Percentiles rank a stretch among this genome's conserved stretches.
Conservation (phyloP, 768 basidiomycete species). For the Psilocybe cubensis region DNA sequence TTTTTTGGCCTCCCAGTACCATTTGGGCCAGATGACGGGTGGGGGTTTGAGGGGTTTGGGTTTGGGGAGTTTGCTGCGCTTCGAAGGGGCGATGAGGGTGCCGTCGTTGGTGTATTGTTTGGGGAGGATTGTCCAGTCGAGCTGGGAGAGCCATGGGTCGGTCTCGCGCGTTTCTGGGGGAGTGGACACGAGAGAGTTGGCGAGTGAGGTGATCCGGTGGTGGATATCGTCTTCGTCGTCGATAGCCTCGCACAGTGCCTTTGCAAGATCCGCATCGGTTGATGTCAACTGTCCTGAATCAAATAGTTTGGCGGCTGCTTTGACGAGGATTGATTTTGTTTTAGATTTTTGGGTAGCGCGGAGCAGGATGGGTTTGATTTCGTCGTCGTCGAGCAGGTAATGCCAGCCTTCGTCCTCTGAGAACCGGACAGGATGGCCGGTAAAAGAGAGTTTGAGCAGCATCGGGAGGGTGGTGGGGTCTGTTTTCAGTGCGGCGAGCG, state of each 20-base stretch:
- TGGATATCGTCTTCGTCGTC: slow-evolving; percentile 40
- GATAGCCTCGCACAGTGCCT: slow-evolving; percentile 46
- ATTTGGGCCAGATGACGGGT: slow-evolving; percentile 85
- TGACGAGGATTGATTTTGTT: slow-evolving; percentile 45
- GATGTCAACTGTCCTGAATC: slow-evolving; percentile 44
- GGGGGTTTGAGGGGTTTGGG: slow-evolving; percentile 43
- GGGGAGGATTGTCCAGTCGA: slow-evolving; percentile 63
- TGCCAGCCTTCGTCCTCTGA: slow-evolving; percentile 70
- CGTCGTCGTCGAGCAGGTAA: slow-evolving; percentile 38
- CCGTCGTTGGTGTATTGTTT: not conserved
- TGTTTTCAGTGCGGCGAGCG: slow-evolving; percentile 42
- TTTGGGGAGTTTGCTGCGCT: slow-evolving; percentile 26
- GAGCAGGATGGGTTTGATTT: slow-evolving; percentile 45
- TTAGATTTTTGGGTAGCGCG: slow-evolving; percentile 46
- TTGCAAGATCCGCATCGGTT: slow-evolving; percentile 45
- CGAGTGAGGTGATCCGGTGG: slow-evolving; percentile 43
- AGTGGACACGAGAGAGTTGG: slow-evolving; percentile 34
- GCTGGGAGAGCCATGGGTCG: slow-evolving; percentile 64
- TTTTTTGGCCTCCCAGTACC: slow-evolving; percentile 91
- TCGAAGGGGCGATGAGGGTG: slow-evolving; percentile 27
- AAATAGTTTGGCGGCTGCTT: slow-evolving; percentile 51
- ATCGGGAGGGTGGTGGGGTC: slow-evolving; percentile 67
- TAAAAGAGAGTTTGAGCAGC: slow-evolving; percentile 64
- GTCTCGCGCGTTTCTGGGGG: slow-evolving; percentile 16
- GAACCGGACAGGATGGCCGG: slow-evolving; percentile 63